These are phyloP conservation scores for Simplicillium aogashimaense DNA, from an alignment of 2,329 filamentous ascomycete species.

Conservation along the genomic window DNA sequence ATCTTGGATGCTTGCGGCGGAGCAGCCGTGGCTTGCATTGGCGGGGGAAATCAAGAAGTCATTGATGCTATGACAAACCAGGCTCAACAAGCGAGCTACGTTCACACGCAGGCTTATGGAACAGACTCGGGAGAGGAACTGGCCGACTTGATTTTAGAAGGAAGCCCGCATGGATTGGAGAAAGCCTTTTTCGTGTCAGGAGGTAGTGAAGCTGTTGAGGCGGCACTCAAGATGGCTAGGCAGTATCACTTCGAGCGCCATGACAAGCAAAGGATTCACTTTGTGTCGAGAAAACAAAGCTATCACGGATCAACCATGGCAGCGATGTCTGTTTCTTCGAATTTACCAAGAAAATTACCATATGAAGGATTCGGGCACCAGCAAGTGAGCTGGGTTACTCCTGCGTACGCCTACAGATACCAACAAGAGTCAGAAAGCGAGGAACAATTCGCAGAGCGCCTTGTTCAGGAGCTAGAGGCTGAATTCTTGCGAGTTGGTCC, in stretches of 20 bases:
- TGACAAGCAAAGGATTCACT: conserved; percentile 23
- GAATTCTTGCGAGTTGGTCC: conserved; percentile 36
- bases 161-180: conserved; percentile 11
- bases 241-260: conserved; percentile 35
- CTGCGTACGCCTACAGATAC: conserved; percentile 13
- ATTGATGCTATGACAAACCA: conserved; percentile 44
- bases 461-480: conserved; percentile 33
- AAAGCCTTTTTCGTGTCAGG: conserved; percentile 15
- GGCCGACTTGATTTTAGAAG: conserved; percentile 15
- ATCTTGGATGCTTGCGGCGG: conserved; percentile 26
- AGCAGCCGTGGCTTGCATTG: conserved; percentile 48
- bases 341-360: conserved; percentile 14
- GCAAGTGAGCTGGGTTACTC: conserved; percentile 16
- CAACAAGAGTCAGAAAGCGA: conserved; percentile 21
- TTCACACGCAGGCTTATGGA: conserved; percentile 16
- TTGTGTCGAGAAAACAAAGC: conserved; percentile 32
- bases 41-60: conserved; percentile 48
- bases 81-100: conserved; percentile 27
- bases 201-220: conserved; percentile 29
- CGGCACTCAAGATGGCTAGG: conserved; percentile 34
- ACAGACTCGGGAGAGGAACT: conserved; percentile 16
- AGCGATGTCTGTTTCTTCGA: conserved; percentile 27
- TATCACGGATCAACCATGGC: conserved; percentile 43
- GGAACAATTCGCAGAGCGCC: conserved; percentile 25
- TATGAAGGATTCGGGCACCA: conserved; percentile 16